Percentiles rank a stretch among this genome's conserved stretches.
phyloP scores from a whole-genome alignment of 148 eudicot species.

The Polygonum aviculare region DNA sequence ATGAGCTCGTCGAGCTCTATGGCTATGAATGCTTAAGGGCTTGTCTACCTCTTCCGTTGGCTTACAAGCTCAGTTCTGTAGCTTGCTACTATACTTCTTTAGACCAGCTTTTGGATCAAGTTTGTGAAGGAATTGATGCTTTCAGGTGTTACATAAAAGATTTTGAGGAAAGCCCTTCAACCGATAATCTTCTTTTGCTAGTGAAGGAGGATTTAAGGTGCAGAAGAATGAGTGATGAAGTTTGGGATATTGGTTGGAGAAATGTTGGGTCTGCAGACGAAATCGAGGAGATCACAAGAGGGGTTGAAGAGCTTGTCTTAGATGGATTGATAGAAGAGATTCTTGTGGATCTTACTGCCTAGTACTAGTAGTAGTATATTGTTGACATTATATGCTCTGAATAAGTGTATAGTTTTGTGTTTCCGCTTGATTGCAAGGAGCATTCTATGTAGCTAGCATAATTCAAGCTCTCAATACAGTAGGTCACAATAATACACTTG shows the following conservation, averaged over 20 bases:
- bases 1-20: constrained; percentile 40
- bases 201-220: constrained; percentile 42
- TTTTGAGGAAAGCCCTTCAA: constrained; percentile 15
- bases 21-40: constrained; percentile 14
- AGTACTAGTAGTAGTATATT: too few species aligned
- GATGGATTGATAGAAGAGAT: constrained; percentile 44
- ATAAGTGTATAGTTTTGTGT: background rate
- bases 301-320: constrained; percentile 45
- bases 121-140: constrained; percentile 34
- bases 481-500: background rate
- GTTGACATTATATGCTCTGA: background rate
- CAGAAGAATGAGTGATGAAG: constrained; percentile 27
- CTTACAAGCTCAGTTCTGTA: constrained; percentile 12
- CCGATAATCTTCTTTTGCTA: constrained; percentile 24
- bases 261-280: constrained; percentile 30
- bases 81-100: constrained; percentile 14
- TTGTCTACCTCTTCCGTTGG: constrained; percentile 21
- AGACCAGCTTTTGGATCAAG: constrained; percentile 38
- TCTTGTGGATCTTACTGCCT: constrained; percentile 20
- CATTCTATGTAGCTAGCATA: background rate
- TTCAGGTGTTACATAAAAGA: constrained; percentile 26
- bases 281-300: constrained; percentile 33
- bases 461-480: background rate
- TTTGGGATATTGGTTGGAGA: constrained; percentile 67
- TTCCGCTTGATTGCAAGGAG: background rate